Base-by-base conservation (phyloP, 768 basidiomycete genomes). In the Leccinum broughii region DNA sequence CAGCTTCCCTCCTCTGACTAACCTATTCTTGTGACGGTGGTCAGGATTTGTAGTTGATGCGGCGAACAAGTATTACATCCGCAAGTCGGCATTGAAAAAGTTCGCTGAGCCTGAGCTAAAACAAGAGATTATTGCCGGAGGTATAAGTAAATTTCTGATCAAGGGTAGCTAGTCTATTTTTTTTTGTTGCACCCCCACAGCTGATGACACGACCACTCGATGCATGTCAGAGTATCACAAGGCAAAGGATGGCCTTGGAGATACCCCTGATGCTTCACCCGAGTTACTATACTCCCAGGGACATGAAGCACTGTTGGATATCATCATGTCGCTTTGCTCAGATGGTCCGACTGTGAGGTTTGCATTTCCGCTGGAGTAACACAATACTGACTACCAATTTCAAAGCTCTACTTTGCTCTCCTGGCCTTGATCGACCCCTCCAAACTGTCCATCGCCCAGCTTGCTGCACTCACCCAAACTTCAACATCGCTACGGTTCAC, bases 401-500 rank as follows among this genome's bases (percentile, higher is more conserved):
- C 2, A 44, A 32, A 32, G 70, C 55, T 75, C 13, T 76, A 71
- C 56, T 69, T 69, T 39, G 72, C 70, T n/a, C 56, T 66, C 26
- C 51, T 66, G 30, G 72, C 75, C 6, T 55, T 76, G 32, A 44
- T 68, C 10, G 34, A 22, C 24, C 75, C 73, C 5, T 63, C 66
- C 7, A 66, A 59, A 10, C 39, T 74, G 17, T 71, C 75, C 17
- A 59, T 76, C 41, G 57, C 68, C n/a, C 70, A 70, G 49, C 66
- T 76, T 6, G 75, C 75, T 20, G 57, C 74, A 9, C 63, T 76
- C 0, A 61, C 69, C 52, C 68, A 74, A 52, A 65, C 72, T 5
- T 63, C 73, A 1, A 10, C 55, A 6, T 67, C 64, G 7, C 54
- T 76, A 46, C 65, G 65, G 4, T 55, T 54, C 35, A 68, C 75